A percentile compares a stretch with the other conserved stretches of the same genome.
These are phyloP conservation scores for Pisolithus microcarpus DNA, from an alignment of 768 basidiomycete genomes.

Conservation along the genomic window DNA sequence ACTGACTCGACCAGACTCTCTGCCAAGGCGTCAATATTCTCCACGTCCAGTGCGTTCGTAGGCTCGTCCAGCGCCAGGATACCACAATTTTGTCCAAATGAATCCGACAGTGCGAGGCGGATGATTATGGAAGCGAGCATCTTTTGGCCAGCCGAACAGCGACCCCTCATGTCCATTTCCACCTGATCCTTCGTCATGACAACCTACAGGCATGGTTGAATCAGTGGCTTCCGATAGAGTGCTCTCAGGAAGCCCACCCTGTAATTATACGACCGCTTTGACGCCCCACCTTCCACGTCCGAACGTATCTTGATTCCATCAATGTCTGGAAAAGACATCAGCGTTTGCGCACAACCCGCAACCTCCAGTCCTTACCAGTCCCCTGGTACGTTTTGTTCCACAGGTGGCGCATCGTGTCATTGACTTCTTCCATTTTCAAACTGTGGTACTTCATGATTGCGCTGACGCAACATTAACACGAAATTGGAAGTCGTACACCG, in stretches of 20 bases:
- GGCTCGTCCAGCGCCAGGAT: slow-evolving; percentile 97
- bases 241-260: slow-evolving; percentile 48
- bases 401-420: slow-evolving; percentile 91
- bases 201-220: slow-evolving; percentile 45
- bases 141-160: slow-evolving; percentile 98
- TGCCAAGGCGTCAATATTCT: slow-evolving; percentile 93
- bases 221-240: background rate
- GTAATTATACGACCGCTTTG: slow-evolving; percentile 95
- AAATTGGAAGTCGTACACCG: background rate
- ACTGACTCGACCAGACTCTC: slow-evolving; percentile 86
- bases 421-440: slow-evolving; percentile 99
- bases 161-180: slow-evolving; percentile 99
- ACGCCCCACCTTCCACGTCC: slow-evolving; percentile 84
- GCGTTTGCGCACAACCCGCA: slow-evolving; percentile 4
- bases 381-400: slow-evolving; percentile 99
- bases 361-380: slow-evolving; percentile 53
- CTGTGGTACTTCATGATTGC: slow-evolving; percentile 98
- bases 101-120: slow-evolving; percentile 92
- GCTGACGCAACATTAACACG: slow-evolving; percentile 36
- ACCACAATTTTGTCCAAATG: slow-evolving; percentile 96
- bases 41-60: slow-evolving; percentile 92
- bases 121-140: slow-evolving; percentile 98
- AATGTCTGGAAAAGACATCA: slow-evolving; percentile 59
- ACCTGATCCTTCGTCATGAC: slow-evolving; percentile 99
- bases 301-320: slow-evolving; percentile 95